Evolutionary conservation across 306 rosid genomes (phyloP), one percentile per base, ranked within the genome.

Genomic region (Lupinus albus): DNA sequence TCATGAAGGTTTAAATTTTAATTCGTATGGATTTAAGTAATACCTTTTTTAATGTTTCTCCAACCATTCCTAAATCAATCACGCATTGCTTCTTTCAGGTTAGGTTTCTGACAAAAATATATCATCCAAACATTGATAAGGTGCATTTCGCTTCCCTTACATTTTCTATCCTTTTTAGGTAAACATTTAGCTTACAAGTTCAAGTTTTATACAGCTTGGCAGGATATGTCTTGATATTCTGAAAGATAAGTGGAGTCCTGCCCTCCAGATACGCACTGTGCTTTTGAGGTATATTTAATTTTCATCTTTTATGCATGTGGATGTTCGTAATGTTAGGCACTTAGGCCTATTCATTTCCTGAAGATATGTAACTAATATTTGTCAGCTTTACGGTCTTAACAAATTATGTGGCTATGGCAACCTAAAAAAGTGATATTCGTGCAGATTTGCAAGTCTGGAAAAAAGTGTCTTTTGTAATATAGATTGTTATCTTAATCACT

Each of bases 91-190:
- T 45, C 54, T 32, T 47, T 38, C 93, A 92, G 98, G 98, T 92
- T 70, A 86, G 98, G 73, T 92, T 92, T 82, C 86, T 92, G 55
- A 89, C 98, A 51, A 92, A 92, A 82, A 92, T 92, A 67, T 92
- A 92, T 71, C 98, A 92, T 76, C 98, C 98, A 7, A 92, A 92
- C 90, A 92, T 92, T 75, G 98, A 92, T 58, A 92, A 92, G 98
- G 98, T 87, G 68, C 36, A 71, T 50, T 64, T 42, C 55, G 64
- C 25, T 9, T 20, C 72, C 70, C 54, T 32, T 55, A 11, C 70
- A 20, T 76, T 52, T 32, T 67, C 38, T 8, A 46, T 48, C 62
- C 35, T 33, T 50, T 41, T 18, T 49, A 0, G 11, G 35, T 46
- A 47, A 18, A 45, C 21, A 64, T 51, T 62, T 39, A 18, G 66